These are phyloP conservation scores for Butyriboletus appendiculatus DNA, from an alignment of 1,284 basidiomycete genomes.

Conservation along the genomic window DNA sequence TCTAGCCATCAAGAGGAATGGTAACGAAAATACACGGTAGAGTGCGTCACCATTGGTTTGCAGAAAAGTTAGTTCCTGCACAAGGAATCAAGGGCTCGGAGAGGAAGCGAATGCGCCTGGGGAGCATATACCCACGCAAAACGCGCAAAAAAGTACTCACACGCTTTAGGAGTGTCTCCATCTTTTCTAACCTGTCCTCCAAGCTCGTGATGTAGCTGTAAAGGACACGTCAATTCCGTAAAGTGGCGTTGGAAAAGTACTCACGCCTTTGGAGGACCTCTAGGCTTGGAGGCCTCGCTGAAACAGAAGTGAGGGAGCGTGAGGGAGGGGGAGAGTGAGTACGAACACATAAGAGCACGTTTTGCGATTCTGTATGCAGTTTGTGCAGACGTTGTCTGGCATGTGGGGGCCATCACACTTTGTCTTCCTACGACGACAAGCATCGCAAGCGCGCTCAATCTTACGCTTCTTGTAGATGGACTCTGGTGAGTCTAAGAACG, in stretches of 20 bases:
- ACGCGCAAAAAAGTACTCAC: conserved; percentile 42
- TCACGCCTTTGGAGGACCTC: conserved; percentile 84
- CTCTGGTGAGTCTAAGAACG: conserved; percentile 7
- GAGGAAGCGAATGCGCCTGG: not conserved
- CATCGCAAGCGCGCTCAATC: conserved; percentile 71
- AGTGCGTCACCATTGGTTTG: not conserved
- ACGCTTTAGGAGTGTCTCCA: conserved; percentile 69
- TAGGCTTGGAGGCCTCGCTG: conserved; percentile 76
- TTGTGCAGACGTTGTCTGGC: conserved; percentile 65
- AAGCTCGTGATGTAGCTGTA: conserved; percentile 72
- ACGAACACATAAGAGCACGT: conserved; percentile 75
- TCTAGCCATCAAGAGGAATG: not conserved
- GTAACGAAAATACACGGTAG: conserved; percentile 1
- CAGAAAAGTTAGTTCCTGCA: not conserved
- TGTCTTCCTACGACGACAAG: conserved; percentile 65
- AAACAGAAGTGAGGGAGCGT: not conserved
- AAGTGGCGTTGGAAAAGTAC: conserved; percentile 22
- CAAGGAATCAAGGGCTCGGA: not conserved
- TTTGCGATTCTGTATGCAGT: conserved; percentile 64
- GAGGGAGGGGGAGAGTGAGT: not conserved
- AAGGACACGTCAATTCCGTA: not conserved
- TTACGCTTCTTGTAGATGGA: conserved; percentile 49
- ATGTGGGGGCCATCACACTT: conserved; percentile 69
- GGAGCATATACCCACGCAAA: not conserved
- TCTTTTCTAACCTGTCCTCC: conserved; percentile 72